phyloP scores from a whole-genome alignment of 2,329 filamentous ascomycete genomes.

The Apiospora pterosperma region DNA sequence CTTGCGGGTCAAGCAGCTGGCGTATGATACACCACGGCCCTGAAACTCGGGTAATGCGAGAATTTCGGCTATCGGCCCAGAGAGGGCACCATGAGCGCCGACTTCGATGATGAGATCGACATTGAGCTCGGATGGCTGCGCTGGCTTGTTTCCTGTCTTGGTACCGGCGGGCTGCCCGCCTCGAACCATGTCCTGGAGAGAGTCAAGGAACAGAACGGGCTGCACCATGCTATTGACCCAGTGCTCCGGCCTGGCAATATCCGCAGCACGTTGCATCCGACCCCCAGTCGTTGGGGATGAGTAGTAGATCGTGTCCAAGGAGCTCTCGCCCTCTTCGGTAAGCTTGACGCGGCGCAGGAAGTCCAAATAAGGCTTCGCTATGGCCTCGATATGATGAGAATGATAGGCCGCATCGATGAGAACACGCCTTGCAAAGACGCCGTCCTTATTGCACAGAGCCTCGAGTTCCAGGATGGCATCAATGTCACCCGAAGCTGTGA shows the following conservation, averaged over 20 bases:
- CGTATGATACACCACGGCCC: conserved; percentile 11
- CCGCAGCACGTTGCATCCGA: not conserved
- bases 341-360: not conserved
- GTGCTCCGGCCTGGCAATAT: conserved; percentile 11
- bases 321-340: not conserved
- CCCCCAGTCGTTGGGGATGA: conserved; percentile 14
- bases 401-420: conserved; percentile 20
- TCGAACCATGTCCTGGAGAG: conserved; percentile 16
- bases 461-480: conserved; percentile 13
- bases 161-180: not conserved
- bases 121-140: not conserved
- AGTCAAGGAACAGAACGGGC: conserved; percentile 20
- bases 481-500: not conserved
- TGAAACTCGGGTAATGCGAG: not conserved
- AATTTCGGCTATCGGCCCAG: conserved; percentile 27
- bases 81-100: conserved; percentile 32
- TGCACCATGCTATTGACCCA: conserved; percentile 20
- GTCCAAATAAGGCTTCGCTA: conserved; percentile 18
- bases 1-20: conserved; percentile 10
- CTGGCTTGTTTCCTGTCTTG: not conserved
- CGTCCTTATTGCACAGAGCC: not conserved
- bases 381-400: conserved; percentile 19
- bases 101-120: conserved; percentile 24
- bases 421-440: conserved; percentile 19
- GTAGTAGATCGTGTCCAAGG: not conserved